A percentile compares a stretch with the other conserved stretches of the same genome.
These are phyloP conservation scores for Westerdykella sp. DNA, from an alignment of 2,329 filamentous ascomycete genomes.

Conservation along the genomic window DNA sequence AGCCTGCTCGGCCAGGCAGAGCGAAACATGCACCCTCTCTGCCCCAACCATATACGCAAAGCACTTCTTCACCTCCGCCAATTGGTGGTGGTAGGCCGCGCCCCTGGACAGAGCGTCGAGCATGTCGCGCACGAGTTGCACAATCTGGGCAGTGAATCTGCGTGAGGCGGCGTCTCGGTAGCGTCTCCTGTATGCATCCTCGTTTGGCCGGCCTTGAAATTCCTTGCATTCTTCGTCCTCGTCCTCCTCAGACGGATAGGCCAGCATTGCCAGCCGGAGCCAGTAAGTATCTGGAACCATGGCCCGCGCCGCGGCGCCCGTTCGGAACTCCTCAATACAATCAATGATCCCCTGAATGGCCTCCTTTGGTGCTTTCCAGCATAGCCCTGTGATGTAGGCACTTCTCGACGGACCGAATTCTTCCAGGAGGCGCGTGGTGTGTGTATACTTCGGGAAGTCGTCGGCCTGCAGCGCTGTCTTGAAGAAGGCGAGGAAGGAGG, in stretches of 20 bases:
- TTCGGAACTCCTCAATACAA: constrained; percentile 16
- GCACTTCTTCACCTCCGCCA: not conserved
- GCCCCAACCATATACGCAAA: not conserved
- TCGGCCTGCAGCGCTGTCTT: constrained; percentile 9
- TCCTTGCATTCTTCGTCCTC: constrained; percentile 3
- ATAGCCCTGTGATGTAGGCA: too few relatives aligned
- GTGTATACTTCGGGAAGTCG: constrained; percentile 1
- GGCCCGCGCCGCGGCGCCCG: constrained; percentile 6
- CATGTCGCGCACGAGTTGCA: not conserved
- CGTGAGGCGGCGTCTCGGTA: not conserved
- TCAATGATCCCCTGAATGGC: constrained; percentile 16
- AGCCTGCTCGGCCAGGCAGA: not conserved
- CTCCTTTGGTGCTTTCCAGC: constrained; percentile 2
- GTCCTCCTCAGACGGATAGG: constrained; percentile 6
- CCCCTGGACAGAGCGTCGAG: not conserved
- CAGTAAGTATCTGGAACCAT: constrained; percentile 22
- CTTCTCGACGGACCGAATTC: not conserved
- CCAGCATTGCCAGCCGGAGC: constrained; percentile 21
- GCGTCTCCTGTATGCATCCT: too few relatives aligned
- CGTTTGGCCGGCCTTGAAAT: too few relatives aligned
- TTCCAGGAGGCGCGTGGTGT: constrained; percentile 1
- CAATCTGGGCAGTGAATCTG: not conserved
- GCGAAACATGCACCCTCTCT: not conserved
- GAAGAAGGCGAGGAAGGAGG: constrained; percentile 13
- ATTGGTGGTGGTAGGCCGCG: not conserved